Evolutionary conservation across 2,329 filamentous ascomycete species (phyloP).

Genomic region (Fusarium equiseti): DNA sequence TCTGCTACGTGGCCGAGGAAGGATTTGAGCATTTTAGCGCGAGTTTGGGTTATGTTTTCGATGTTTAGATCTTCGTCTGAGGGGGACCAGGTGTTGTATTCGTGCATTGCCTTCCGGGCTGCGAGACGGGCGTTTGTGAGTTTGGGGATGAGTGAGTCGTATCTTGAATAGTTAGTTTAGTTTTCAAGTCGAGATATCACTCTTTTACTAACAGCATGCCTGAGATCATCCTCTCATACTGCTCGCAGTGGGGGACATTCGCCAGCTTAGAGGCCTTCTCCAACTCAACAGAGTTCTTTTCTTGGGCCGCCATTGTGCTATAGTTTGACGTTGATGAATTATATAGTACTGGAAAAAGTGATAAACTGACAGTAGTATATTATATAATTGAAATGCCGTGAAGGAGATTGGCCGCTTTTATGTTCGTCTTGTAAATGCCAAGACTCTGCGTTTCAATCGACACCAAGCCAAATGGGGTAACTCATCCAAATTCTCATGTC

Average conservation of each 20-base stretch:
- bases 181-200: accelerated
- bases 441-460: background rate
- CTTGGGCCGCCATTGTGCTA: slow-evolving; percentile 16
- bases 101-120: slow-evolving; percentile 62
- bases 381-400: accelerated
- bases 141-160: slow-evolving; percentile 59
- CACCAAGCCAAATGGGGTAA: slow-evolving; percentile 22
- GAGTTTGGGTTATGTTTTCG: slow-evolving; percentile 42
- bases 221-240: slow-evolving; percentile 74
- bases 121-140: slow-evolving; percentile 60
- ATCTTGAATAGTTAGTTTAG: slow-evolving; percentile 48
- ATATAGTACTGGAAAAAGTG: accelerated
- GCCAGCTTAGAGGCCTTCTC: slow-evolving; percentile 50
- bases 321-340: accelerated
- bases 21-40: slow-evolving; percentile 54
- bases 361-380: accelerated
- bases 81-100: slow-evolving; percentile 66
- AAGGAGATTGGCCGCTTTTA: background rate
- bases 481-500: background rate
- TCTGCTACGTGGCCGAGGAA: slow-evolving; percentile 60
- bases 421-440: background rate
- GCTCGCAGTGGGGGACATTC: slow-evolving; percentile 68
- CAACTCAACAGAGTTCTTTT: slow-evolving; percentile 27
- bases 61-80: slow-evolving; percentile 44
- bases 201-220: slow-evolving; percentile 64